These are phyloP conservation scores for Pythium monospermum DNA, from an alignment of 352 stramenopile species.

Conservation along the genomic window DNA sequence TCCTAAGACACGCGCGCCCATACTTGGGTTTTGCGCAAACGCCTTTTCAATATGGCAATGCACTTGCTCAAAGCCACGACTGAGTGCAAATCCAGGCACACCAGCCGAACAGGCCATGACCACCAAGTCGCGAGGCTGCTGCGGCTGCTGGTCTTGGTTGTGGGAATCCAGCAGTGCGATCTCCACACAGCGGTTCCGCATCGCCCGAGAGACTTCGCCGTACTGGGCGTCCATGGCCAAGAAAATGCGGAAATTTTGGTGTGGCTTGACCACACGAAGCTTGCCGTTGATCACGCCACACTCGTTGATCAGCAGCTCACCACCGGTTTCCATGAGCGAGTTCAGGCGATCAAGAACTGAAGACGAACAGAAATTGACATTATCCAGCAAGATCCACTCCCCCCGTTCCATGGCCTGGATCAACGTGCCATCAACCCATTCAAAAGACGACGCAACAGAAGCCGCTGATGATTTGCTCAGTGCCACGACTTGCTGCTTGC, in stretches of 20 bases:
- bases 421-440: slow-evolving; percentile 98
- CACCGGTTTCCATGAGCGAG: slow-evolving; percentile 97
- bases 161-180: slow-evolving; percentile 53
- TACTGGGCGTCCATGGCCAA: slow-evolving; percentile 96
- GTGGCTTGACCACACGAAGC: slow-evolving; percentile 92
- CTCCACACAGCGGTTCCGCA: slow-evolving; percentile 99
- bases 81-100: slow-evolving; percentile 66
- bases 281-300: slow-evolving; percentile 92
- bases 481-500: slow-evolving; percentile 28
- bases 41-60: slow-evolving; percentile 46
- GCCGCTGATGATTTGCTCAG: slow-evolving; percentile 58
- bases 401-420: slow-evolving; percentile 97
- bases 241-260: slow-evolving; percentile 99
- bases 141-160: no score
- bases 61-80: slow-evolving; percentile 48
- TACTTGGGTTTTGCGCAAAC: slow-evolving; percentile 19
- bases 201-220: slow-evolving; percentile 98
- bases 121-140: slow-evolving; percentile 58
- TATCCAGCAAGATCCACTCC: slow-evolving; percentile 99
- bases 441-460: slow-evolving; percentile 87
- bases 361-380: slow-evolving; percentile 99
- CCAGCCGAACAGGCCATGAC: slow-evolving; percentile 50
- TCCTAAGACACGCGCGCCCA: slow-evolving; percentile 18
- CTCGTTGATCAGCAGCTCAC: slow-evolving; percentile 98
- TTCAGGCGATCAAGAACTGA: slow-evolving; percentile 99